Base-by-base conservation (phyloP, 208 protist species). In the Wallacemonas sp. region DNA sequence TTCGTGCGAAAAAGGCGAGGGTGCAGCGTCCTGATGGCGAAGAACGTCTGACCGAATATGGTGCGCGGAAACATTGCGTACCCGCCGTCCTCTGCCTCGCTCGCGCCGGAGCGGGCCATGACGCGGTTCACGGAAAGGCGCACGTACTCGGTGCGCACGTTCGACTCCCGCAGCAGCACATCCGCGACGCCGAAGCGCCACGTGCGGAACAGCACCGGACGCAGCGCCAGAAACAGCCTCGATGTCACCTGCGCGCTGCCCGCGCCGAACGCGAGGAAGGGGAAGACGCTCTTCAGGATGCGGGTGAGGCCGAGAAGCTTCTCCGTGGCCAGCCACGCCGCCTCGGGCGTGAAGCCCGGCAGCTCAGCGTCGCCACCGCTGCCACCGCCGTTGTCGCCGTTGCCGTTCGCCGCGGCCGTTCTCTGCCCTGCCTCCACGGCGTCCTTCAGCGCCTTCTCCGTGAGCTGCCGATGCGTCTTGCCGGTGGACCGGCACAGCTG, bases 21-120 rank as follows among this genome's bases (percentile, higher is more conserved):
- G 61, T 84, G 82, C 49, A 91, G 86, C 31, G 69, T 65, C 28
- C 62, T 81, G 3, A 98, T 42, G 12, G 95, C 63, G 0, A 71
- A 64, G 61, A 94, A 89, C 26, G 91, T 98, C 71, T 98, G 94
- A 14, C 94, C 94, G 73, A 96, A 97, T 3, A 98, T 69, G 8
- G 90, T 89, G 11, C 77, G 77, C 65, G 76, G 70, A 38, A 86
- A 76, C 36, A 82, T 79, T 66, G 77, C 82, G 52, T 20, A 31
- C 12, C 57, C 31, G n/a, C 39, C 42, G 5, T 3, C 7, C 57
- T 25, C 25, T 3, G 45, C 36, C 14, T 22, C 25, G 11, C 32
- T 22, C 7, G 39, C 25, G 5, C 11, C 16, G 3, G 20, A 26
- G 38, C 77, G 81, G 22, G 79, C 75, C 31, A 73, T 73, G 45